phyloP scores from a whole-genome alignment of 2,329 filamentous ascomycete species.

The Pseudocercospora cruenta region DNA sequence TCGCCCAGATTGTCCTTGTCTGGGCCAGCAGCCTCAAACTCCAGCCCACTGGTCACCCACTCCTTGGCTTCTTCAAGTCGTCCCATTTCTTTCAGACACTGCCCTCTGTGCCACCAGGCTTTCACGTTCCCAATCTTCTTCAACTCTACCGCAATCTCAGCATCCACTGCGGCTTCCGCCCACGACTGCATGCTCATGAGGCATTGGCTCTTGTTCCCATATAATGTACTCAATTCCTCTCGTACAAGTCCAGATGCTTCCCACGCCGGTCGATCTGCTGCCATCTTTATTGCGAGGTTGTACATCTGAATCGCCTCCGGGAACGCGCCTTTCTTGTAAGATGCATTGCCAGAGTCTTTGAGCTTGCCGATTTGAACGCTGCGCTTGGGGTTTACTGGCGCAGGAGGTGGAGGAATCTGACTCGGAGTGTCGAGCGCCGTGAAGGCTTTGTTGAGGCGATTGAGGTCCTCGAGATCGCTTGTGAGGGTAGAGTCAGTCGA shows the following conservation, averaged over 20 bases:
- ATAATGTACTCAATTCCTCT: conserved; percentile 80
- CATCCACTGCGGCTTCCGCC: conserved; percentile 85
- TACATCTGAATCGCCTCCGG: conserved; percentile 80
- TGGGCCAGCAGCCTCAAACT: conserved; percentile 53
- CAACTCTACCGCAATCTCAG: conserved; percentile 83
- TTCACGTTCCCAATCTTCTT: conserved; percentile 87
- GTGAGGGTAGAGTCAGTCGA: conserved; percentile 46
- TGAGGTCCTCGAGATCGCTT: conserved; percentile 68
- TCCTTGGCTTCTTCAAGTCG: conserved; percentile 77
- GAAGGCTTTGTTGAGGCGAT: conserved; percentile 75
- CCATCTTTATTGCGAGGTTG: conserved; percentile 87
- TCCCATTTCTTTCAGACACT: conserved; percentile 89
- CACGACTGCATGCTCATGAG: conserved; percentile 81
- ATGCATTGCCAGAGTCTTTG: conserved; percentile 80
- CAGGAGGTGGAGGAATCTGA: conserved; percentile 76
- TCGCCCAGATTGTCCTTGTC: conserved; percentile 37
- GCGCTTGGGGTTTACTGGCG: conserved; percentile 92
- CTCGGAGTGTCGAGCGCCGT: conserved; percentile 64
- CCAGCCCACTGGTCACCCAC: conserved; percentile 76
- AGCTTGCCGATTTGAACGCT: conserved; percentile 86
- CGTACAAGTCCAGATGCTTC: conserved; percentile 81
- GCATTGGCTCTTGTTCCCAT: conserved; percentile 87
- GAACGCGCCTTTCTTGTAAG: conserved; percentile 77
- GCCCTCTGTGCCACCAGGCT: conserved; percentile 88
- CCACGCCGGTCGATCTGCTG: conserved; percentile 78